phyloP scores from a whole-genome alignment of 768 basidiomycete genomes.

The Suillus hirtellus region DNA sequence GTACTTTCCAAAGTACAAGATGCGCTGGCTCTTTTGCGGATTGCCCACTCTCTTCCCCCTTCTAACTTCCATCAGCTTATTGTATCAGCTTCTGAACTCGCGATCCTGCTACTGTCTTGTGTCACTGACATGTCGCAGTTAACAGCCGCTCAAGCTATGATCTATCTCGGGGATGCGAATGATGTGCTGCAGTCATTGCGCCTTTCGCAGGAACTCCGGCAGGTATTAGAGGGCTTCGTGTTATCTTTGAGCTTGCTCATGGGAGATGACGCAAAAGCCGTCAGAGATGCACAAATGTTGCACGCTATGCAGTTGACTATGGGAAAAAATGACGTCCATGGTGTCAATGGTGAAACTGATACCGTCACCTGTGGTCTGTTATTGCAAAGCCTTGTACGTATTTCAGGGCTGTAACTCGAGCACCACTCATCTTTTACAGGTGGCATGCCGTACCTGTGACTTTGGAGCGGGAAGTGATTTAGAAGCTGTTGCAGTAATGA shows the following conservation, averaged over 20 bases:
- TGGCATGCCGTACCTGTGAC: slow-evolving; percentile 55
- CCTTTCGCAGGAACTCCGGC: slow-evolving; percentile 53
- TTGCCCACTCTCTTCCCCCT: slow-evolving; percentile 52
- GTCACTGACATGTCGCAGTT: slow-evolving; percentile 63
- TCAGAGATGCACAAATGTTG: slow-evolving; percentile 72
- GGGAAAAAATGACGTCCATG: slow-evolving; percentile 57
- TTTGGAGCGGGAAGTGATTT: slow-evolving; percentile 63
- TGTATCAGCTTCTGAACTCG: slow-evolving; percentile 61
- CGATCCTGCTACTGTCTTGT: slow-evolving; percentile 60
- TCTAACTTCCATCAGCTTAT: slow-evolving; percentile 56
- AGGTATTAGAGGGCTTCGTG: slow-evolving; percentile 58
- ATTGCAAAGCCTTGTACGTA: slow-evolving; percentile 59
- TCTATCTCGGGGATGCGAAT: slow-evolving; percentile 48
- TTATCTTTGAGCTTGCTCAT: slow-evolving; percentile 60
- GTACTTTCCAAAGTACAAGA: slow-evolving; percentile 60
- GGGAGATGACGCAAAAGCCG: slow-evolving; percentile 68
- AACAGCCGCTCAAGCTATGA: slow-evolving; percentile 59
- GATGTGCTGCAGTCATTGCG: slow-evolving; percentile 53
- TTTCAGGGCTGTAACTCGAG: neutral
- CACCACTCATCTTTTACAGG: slow-evolving; percentile 37
- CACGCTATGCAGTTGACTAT: slow-evolving; percentile 59
- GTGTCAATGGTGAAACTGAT: slow-evolving; percentile 63
- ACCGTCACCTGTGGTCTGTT: slow-evolving; percentile 62
- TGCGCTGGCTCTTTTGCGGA: slow-evolving; percentile 57
- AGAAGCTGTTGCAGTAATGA: slow-evolving; percentile 53